Conservation (phyloP, 176 grass and related monocot genomes). For the Aegilops sharonensis region DNA sequence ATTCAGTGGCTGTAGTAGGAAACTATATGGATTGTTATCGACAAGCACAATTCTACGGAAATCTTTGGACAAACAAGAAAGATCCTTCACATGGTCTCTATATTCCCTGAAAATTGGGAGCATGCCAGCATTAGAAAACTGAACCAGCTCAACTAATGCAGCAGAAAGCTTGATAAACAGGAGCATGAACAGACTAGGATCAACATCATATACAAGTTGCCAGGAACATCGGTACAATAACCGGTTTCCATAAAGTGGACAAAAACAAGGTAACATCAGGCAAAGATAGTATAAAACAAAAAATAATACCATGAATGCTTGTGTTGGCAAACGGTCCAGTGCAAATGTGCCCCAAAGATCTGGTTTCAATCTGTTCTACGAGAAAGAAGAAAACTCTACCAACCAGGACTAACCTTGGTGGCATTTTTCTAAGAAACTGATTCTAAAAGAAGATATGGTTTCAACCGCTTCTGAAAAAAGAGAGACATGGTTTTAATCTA, state of each 20-base stretch:
- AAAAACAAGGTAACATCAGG: neutral
- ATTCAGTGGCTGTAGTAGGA: slow-evolving; percentile 87
- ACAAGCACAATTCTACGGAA: slow-evolving; percentile 69
- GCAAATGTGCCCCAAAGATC: neutral
- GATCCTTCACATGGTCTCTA: slow-evolving; percentile 89
- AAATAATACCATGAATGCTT: neutral
- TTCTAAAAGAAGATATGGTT: neutral
- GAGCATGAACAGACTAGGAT: neutral
- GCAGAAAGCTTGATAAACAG: neutral
- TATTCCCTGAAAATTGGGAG: slow-evolving; percentile 60
- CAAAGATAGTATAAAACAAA: neutral
- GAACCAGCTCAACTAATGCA: slow-evolving; percentile 17
- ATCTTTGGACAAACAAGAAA: slow-evolving; percentile 86
- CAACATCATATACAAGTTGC: neutral
- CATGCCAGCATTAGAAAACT: slow-evolving; percentile 20
- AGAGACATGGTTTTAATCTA: neutral
- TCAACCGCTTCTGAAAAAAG: neutral
- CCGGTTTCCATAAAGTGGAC: neutral
- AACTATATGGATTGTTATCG: slow-evolving; percentile 97
- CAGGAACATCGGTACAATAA: slow-evolving; percentile 8
- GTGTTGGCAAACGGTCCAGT: neutral
- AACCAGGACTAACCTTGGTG: no score
- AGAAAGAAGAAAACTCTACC: neutral
- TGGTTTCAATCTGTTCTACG: neutral
- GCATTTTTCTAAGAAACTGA: no score